Percentiles rank a stretch among this genome's conserved stretches.
Conservation (phyloP, 1,139 yeast species). For the Geotrichum candidum region DNA sequence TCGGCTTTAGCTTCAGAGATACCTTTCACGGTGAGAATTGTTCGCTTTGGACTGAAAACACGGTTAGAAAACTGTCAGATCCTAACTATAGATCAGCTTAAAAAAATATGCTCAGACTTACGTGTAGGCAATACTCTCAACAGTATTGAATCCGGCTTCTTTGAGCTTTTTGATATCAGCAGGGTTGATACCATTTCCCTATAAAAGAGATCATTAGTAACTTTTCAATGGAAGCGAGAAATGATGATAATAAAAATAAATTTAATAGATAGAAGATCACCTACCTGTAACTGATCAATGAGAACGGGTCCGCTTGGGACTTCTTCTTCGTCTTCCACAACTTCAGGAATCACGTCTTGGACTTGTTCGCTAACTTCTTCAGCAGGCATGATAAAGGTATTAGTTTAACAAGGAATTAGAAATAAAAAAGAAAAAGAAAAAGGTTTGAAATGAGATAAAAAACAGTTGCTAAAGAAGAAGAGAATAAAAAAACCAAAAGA, state of each 20-base stretch:
- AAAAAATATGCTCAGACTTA: conserved; percentile 17
- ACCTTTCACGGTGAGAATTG: conserved; percentile 73
- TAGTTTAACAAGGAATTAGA: not conserved
- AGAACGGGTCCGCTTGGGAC: conserved; percentile 46
- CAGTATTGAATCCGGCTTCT: conserved; percentile 83
- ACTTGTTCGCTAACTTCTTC: not conserved
- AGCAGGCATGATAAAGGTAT: not conserved
- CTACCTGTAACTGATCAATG: conserved; percentile 36
- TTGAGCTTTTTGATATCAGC: conserved; percentile 74
- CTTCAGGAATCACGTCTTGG: conserved; percentile 2
- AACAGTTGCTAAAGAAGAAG: not conserved
- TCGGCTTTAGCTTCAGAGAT: conserved; percentile 96
- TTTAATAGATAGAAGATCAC: conserved; percentile 15
- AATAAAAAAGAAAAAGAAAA: not conserved
- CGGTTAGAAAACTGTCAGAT: not conserved
- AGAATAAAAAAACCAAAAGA: not conserved
- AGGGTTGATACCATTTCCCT: conserved; percentile 82
- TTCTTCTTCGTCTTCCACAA: conserved; percentile 39
- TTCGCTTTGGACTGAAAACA: conserved; percentile 53
- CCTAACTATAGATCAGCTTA: not conserved
- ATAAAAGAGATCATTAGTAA: conserved; percentile 18
- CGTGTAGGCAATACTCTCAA: conserved; percentile 86
- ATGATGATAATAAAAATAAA: not conserved
- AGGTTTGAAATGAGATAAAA: not conserved
- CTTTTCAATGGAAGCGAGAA: not conserved